Percentiles rank a stretch among this genome's conserved stretches.
phyloP scores from a whole-genome alignment of 75 land plant genomes.

The Chamaecyparis obtusa region DNA sequence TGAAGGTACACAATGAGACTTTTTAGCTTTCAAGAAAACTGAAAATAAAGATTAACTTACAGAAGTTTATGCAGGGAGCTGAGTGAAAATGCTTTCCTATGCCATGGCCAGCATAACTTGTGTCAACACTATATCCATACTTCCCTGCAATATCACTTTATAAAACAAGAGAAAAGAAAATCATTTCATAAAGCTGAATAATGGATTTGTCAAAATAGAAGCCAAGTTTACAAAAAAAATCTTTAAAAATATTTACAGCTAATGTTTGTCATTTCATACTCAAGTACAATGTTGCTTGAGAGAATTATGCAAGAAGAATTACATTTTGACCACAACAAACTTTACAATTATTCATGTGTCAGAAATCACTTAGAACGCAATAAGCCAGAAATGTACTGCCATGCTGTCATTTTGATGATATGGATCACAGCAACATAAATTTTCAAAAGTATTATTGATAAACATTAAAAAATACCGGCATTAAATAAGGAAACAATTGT shows the following conservation, averaged over 20 bases:
- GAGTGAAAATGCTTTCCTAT: constrained; percentile 38
- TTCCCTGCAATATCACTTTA: constrained; percentile 38
- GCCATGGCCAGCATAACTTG: constrained; percentile 41
- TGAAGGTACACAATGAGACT: background rate
- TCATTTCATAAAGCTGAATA: background rate
- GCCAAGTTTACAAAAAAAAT: background rate
- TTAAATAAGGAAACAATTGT: background rate
- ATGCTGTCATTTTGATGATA: background rate
- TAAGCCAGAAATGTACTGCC: background rate
- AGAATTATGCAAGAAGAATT: background rate
- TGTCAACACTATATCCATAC: constrained; percentile 38
- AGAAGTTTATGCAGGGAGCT: constrained; percentile 16
- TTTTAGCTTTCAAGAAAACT: background rate
- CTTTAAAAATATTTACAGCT: background rate
- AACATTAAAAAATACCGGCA: background rate
- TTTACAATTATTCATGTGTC: background rate
- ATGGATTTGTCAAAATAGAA: no score
- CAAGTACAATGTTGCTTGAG: background rate
- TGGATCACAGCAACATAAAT: background rate
- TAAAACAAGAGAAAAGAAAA: background rate
- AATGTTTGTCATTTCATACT: background rate
- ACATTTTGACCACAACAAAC: background rate
- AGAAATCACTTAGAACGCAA: background rate
- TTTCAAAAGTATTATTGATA: background rate
- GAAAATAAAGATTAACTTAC: background rate